Conservation (phyloP, 495 filamentous ascomycete species). For the Hyaloscypha hepaticicola region DNA sequence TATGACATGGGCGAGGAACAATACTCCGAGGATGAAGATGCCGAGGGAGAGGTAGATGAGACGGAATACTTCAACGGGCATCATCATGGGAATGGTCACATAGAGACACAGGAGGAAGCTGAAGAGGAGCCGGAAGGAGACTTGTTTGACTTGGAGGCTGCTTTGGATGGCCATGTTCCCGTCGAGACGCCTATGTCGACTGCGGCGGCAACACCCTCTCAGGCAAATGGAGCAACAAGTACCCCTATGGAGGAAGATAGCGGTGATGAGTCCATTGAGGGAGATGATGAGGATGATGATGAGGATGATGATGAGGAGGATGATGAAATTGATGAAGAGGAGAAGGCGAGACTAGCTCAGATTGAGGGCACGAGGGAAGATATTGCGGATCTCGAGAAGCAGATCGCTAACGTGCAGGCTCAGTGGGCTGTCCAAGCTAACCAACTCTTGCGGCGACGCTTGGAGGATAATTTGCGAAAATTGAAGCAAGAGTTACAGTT, state of each 20-base stretch:
- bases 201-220: constrained; percentile 20
- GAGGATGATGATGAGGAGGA: constrained; percentile 49
- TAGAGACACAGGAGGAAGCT: not conserved
- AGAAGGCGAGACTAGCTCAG: constrained; percentile 45
- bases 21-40: constrained; percentile 47
- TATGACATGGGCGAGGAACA: constrained; percentile 51
- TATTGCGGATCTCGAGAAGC: constrained; percentile 53
- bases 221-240: constrained; percentile 9
- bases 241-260: constrained; percentile 35
- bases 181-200: constrained; percentile 24
- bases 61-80: constrained; percentile 30
- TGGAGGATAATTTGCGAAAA: constrained; percentile 52
- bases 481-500: constrained; percentile 55
- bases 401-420: constrained; percentile 38
- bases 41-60: constrained; percentile 45
- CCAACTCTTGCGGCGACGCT: constrained; percentile 51
- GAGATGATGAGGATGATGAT: constrained; percentile 44
- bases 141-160: constrained; percentile 21
- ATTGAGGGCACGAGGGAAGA: constrained; percentile 49
- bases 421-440: constrained; percentile 41
- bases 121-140: constrained; percentile 22
- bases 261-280: constrained; percentile 42
- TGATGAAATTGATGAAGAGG: constrained; percentile 48
- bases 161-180: constrained; percentile 37
- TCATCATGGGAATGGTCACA: constrained; percentile 14